phyloP scores from a whole-genome alignment of 768 basidiomycete species.

The Grammothele lineata region DNA sequence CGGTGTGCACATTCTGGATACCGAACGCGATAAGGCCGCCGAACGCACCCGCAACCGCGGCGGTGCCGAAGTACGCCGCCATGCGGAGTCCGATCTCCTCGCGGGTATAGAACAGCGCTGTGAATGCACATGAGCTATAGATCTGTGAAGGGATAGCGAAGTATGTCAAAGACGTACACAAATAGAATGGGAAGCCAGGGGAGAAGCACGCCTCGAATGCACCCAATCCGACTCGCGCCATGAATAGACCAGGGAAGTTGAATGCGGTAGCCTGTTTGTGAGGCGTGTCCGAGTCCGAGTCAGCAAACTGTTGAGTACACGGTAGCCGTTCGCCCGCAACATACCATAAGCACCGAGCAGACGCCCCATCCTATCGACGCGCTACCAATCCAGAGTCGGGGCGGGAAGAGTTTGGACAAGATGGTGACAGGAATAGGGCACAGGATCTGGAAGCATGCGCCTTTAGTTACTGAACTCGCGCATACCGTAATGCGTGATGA shows the following conservation, averaged over 20 bases:
- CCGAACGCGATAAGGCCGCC: slow-evolving; percentile 84
- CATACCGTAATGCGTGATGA: neutral
- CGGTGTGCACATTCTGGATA: slow-evolving; percentile 53
- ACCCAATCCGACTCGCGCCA: slow-evolving; percentile 54
- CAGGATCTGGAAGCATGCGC: slow-evolving; percentile 49
- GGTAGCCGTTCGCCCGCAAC: neutral
- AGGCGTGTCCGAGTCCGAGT: neutral
- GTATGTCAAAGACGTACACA: slow-evolving; percentile 53
- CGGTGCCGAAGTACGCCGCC: slow-evolving; percentile 83
- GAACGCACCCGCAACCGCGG: slow-evolving; percentile 80
- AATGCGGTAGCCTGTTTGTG: slow-evolving; percentile 47
- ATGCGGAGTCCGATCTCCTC: slow-evolving; percentile 68
- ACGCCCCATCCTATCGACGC: slow-evolving; percentile 71
- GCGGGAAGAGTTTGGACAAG: slow-evolving; percentile 62
- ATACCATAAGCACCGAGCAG: slow-evolving; percentile 66
- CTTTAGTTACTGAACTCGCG: too few relatives aligned
- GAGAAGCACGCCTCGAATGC: slow-evolving; percentile 71
- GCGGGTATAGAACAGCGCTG: slow-evolving; percentile 77
- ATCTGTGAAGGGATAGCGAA: slow-evolving; percentile 59
- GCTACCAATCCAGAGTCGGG: slow-evolving; percentile 61
- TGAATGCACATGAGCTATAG: neutral
- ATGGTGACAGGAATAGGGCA: slow-evolving; percentile 65
- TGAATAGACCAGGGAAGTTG: slow-evolving; percentile 51
- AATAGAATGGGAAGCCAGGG: slow-evolving; percentile 67
- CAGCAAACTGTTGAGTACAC: neutral